Evolutionary conservation across 2,329 filamentous ascomycete genomes (phyloP), one percentile per base, ranked within the genome.

Genomic region (Colletotrichum somersetense): DNA sequence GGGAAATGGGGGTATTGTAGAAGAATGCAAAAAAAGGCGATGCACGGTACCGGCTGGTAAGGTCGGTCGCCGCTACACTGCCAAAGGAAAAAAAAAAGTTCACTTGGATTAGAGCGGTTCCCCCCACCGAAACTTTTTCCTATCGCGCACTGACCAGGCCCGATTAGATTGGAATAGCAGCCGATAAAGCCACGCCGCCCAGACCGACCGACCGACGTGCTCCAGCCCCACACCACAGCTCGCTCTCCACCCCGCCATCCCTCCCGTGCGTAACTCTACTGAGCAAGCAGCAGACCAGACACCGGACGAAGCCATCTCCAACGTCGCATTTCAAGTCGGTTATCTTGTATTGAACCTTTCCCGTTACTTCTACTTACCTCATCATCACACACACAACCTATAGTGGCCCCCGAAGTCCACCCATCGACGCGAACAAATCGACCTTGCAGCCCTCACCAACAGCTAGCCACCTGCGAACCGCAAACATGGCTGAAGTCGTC

Each of bases 401-500:
- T 62, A 57, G 14, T 16, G 58, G 30, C 35, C 18, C 1, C 12
- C 3, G 38, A 69, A 65, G 40, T 56, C 14, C 44, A 61, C 30
- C 6, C 48, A 33, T 61, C 55, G 40, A 69, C 33, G 53, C 44
- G 3, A 55, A 26, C 46, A 12, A 62, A 6, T 5, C 33, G 33
- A 52, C 33, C 33, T 30, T 26, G 35, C 48, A 63, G n/a, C 16
- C 7, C 30, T 30, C 30, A 2, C 11, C 57, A 23, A 57, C 11
- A 50, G 26, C 56, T 23, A 33, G 38, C 30, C 40, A 67, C 62
- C 33, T 12, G 20, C 44, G 50, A 38, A 74, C 64, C 76, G 71
- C 75, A 78, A 80, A 72, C 75, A 95, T 95, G 92, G 88, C 92
- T n/a, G 95, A 98, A 87, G 83, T 95, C 73, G 85, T 90, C 62